A percentile compares a stretch with the other conserved stretches of the same genome.
Evolutionary conservation across 306 rosid species (phyloP).

Genomic region (Rosa rugosa): DNA sequence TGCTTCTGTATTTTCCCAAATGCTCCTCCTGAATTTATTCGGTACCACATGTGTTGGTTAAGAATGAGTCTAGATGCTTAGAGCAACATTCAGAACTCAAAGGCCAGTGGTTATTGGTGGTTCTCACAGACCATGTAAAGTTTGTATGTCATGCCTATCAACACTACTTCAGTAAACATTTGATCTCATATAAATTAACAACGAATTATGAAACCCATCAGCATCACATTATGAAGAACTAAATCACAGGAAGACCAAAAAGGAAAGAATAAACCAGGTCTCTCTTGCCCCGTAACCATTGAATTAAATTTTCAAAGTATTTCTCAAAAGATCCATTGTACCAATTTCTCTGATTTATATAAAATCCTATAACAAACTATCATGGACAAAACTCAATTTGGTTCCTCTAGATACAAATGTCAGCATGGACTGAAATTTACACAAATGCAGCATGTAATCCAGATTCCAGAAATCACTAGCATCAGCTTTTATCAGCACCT

Average conservation of each 20-base stretch:
- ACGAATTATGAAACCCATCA: neutral
- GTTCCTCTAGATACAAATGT: conserved; percentile 3
- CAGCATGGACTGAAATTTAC: conserved; percentile 6
- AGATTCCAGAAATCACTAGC: neutral
- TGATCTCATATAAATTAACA: neutral
- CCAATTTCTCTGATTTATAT: neutral
- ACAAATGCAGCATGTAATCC: neutral
- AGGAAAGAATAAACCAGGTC: neutral
- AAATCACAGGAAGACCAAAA: neutral
- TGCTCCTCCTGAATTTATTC: neutral
- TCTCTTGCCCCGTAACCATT: neutral
- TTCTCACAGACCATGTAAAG: neutral
- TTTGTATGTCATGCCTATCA: neutral
- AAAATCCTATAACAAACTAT: neutral
- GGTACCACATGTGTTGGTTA: neutral
- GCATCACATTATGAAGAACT: neutral
- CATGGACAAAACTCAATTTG: neutral
- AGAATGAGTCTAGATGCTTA: neutral
- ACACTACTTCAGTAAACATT: neutral
- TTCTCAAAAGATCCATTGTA: neutral
- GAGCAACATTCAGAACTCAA: neutral
- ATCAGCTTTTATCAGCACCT: conserved; percentile 85
- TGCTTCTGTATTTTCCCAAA: neutral
- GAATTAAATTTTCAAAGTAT: neutral
- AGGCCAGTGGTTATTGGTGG: neutral